Percentiles rank a stretch among this genome's conserved stretches.
phyloP scores from a whole-genome alignment of 306 rosid species.

The Lotus japonicus region DNA sequence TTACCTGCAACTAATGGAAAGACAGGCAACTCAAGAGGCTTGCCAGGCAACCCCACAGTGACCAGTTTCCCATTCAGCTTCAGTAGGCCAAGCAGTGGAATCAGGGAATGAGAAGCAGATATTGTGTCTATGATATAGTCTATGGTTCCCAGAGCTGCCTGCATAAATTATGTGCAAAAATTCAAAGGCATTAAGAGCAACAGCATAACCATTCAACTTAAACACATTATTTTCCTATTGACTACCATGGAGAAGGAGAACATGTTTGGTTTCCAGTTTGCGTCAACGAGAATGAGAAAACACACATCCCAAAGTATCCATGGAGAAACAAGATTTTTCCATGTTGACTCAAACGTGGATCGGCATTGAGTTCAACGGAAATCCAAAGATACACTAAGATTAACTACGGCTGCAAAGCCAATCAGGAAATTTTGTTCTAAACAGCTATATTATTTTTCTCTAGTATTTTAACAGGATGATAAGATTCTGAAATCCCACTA shows the following conservation, averaged over 20 bases:
- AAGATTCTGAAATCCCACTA: not conserved
- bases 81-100: constrained; percentile 62
- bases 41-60: constrained; percentile 65
- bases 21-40: constrained; percentile 74
- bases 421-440: not conserved
- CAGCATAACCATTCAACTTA: not conserved
- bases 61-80: constrained; percentile 83
- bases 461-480: not conserved
- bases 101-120: constrained; percentile 66
- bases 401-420: not conserved
- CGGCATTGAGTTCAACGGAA: too few species aligned
- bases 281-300: too few species aligned
- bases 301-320: too few species aligned
- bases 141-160: constrained; percentile 74
- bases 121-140: constrained; percentile 89
- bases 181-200: not conserved
- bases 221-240: not conserved
- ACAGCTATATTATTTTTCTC: not conserved
- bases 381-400: not conserved
- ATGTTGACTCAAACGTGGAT: too few species aligned
- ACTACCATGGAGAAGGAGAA: constrained; percentile 2
- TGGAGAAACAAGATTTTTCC: not conserved
- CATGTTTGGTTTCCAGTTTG: not conserved
- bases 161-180: constrained; percentile 4
- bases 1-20: constrained; percentile 57